phyloP scores from a whole-genome alignment of 2,329 filamentous ascomycete genomes.

The Amauroascus verrucosus region DNA sequence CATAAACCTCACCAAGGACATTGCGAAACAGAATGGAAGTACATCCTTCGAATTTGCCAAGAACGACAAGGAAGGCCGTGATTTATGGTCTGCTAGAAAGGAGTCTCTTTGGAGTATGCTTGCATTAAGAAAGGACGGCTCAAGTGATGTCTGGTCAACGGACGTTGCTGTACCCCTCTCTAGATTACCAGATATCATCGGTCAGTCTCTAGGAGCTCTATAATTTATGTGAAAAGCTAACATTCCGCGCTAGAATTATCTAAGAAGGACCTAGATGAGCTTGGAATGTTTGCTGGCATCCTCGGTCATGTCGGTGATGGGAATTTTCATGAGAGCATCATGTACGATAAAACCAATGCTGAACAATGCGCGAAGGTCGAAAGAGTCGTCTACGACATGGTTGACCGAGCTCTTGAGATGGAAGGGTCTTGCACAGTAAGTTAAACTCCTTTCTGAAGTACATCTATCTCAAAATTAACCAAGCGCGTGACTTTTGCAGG shows the following conservation, averaged over 20 bases:
- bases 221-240: slow-evolving; percentile 6
- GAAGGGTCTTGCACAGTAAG: slow-evolving; percentile 72
- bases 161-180: slow-evolving; percentile 54
- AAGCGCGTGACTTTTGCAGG: slow-evolving; percentile 29
- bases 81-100: slow-evolving; percentile 52
- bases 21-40: slow-evolving; percentile 53
- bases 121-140: slow-evolving; percentile 44
- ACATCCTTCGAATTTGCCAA: slow-evolving; percentile 47
- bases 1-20: slow-evolving; percentile 55
- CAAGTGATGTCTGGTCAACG: slow-evolving; percentile 49
- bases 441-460: not conserved
- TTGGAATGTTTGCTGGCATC: slow-evolving; percentile 78
- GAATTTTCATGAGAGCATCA: slow-evolving; percentile 88
- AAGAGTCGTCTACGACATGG: slow-evolving; percentile 78
- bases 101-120: slow-evolving; percentile 53
- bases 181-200: slow-evolving; percentile 51
- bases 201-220: slow-evolving; percentile 24
- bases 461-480: not conserved
- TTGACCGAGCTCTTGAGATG: slow-evolving; percentile 82
- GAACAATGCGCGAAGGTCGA: slow-evolving; percentile 67
- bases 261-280: slow-evolving; percentile 77
- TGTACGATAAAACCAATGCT: slow-evolving; percentile 64
- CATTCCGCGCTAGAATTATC: slow-evolving; percentile 54
- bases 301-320: slow-evolving; percentile 87
- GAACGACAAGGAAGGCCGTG: slow-evolving; percentile 45